Base-by-base conservation (phyloP, 768 basidiomycete genomes). In the Lyophyllum semitale region DNA sequence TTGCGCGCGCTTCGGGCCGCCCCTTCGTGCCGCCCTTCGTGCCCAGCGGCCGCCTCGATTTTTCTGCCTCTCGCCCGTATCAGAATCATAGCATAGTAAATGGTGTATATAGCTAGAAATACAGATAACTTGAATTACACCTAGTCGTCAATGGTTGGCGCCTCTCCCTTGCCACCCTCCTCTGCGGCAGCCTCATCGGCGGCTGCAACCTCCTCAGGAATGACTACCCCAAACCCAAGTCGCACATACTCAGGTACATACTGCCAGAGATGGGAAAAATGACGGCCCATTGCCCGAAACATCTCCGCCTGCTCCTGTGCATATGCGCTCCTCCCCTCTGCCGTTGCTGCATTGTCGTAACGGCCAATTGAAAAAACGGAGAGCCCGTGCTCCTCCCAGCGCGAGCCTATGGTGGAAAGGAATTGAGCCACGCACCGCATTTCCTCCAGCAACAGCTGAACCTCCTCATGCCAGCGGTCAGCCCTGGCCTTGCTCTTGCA, bases 401-500 rank as follows among this genome's bases (percentile, higher is more conserved):
- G 4, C 15, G 17, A 5, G 7, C 7, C 35, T 13, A 8, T 37
- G 12, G 7, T 7, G 12, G 4, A 4, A 17, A 37, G 17, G 20
- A 43, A 43, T 5, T 22, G n/a, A 6, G 12, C 17, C 7, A 41
- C 40, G 9, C 40, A 3, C 2, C 20, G 18, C 43, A 45, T 45
- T 18, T 45, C 43, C 43, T 45, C 43, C 15, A 45, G 12, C 23
- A 45, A 27, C 6, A 45, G 43, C 6, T 13, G 17, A 3, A 45
- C 43, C 43, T 45, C 43, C 27, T 45, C 43, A 8, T 20, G 22
- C 43, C 43, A 45, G 9, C 43, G 23, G 20, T 25, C 43, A 2
- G 43, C 43, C 43, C 43, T 20, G 3, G 43, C 43, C 38, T 51
- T 50, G 23, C 48, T 52, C 48, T 55, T 54, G 48, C 57, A 59